A percentile compares a stretch with the other conserved stretches of the same genome.
phyloP scores from a whole-genome alignment of 352 stramenopile species.

The Globisporangium yorkense region DNA sequence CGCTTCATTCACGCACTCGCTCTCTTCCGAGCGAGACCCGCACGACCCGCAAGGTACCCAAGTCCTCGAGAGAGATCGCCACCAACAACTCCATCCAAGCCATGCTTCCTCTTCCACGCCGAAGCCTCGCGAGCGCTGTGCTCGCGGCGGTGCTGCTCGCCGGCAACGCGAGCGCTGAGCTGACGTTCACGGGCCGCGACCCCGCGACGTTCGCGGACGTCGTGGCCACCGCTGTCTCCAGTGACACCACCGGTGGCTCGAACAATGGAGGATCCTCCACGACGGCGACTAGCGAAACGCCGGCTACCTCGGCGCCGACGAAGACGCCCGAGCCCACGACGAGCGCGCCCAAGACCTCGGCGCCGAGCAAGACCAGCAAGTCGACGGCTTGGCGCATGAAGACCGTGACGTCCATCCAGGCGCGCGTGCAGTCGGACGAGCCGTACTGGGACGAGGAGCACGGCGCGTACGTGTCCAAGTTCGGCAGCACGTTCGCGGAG shows the following conservation, averaged over 20 bases:
- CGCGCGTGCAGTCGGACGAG: slow-evolving; percentile 24
- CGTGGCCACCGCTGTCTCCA: neutral
- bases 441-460: slow-evolving; percentile 24
- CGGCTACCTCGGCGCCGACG: neutral
- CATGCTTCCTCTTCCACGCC: slow-evolving; percentile 3
- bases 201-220: slow-evolving; percentile 7
- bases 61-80: neutral
- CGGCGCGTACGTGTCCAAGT: slow-evolving; percentile 18
- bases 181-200: slow-evolving; percentile 6
- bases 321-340: slow-evolving; percentile 1
- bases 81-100: neutral
- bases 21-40: neutral
- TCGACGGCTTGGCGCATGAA: slow-evolving; percentile 6
- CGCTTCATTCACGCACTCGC: neutral
- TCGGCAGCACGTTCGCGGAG: slow-evolving; percentile 20
- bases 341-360: neutral
- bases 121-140: neutral
- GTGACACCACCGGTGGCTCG: neutral
- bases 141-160: slow-evolving; percentile 1
- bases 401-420: slow-evolving; percentile 22
- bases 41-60: neutral
- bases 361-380: neutral
- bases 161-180: neutral
- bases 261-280: neutral
- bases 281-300: neutral